Percentiles rank a stretch among this genome's conserved stretches.
Conservation (phyloP, 768 basidiomycete genomes). For the Sutorius australiensis region DNA sequence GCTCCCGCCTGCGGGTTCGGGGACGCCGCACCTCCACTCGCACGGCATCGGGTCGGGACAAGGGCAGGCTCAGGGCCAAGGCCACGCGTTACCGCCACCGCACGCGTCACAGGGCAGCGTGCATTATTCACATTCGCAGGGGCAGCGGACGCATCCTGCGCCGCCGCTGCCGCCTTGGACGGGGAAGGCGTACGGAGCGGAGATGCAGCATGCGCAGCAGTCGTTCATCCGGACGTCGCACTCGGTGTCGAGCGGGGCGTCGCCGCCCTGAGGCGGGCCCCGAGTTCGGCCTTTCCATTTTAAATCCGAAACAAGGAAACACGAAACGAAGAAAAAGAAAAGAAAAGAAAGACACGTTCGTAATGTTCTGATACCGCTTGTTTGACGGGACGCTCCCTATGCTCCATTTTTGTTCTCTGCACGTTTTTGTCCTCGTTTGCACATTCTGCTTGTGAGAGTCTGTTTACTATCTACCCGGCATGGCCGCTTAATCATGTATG, state of each 20-base stretch:
- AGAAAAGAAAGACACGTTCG: background rate
- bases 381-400: background rate
- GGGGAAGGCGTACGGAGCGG: slow-evolving; percentile 20
- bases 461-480: background rate
- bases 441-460: background rate
- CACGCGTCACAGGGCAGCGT: slow-evolving; percentile 9
- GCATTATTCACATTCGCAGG: slow-evolving; percentile 8
- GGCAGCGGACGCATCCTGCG: slow-evolving; percentile 14
- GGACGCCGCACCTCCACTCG: slow-evolving; percentile 14
- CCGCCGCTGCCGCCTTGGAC: slow-evolving; percentile 26
- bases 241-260: slow-evolving; percentile 36
- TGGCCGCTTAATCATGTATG: background rate
- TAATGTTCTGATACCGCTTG: background rate
- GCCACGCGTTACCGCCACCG: slow-evolving; percentile 5
- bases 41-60: slow-evolving; percentile 12
- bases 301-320: background rate
- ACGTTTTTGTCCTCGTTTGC: background rate
- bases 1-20: slow-evolving; percentile 3
- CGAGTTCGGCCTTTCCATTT: slow-evolving; percentile 4
- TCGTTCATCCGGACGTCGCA: slow-evolving; percentile 48
- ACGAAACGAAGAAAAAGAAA: background rate
- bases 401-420: background rate
- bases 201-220: slow-evolving; percentile 37
- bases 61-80: slow-evolving; percentile 2
- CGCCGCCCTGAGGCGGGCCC: slow-evolving; percentile 19